phyloP scores from a whole-genome alignment of 2,329 filamentous ascomycete species.

The Epichloe elymi region DNA sequence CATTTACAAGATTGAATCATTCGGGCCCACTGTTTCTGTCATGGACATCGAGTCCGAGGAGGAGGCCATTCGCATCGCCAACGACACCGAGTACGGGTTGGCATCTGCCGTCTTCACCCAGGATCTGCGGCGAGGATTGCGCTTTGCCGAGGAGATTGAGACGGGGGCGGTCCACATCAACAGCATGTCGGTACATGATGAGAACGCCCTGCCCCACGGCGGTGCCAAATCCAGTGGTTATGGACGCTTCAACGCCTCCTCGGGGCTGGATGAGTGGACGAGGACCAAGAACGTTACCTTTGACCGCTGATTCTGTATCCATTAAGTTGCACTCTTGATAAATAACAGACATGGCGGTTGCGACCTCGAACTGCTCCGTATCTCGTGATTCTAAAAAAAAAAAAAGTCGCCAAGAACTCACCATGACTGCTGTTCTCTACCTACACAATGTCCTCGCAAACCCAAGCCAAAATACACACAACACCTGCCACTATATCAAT shows the following conservation, averaged over 20 bases:
- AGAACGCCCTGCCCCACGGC: conserved; percentile 49
- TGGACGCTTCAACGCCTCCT: conserved; percentile 43
- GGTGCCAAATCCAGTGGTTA: conserved; percentile 52
- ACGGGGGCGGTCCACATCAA: conserved; percentile 58
- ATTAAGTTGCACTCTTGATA: not conserved
- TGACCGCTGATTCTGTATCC: conserved; percentile 15
- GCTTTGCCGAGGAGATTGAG: conserved; percentile 50
- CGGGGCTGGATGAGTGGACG: conserved; percentile 48
- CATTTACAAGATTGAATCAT: conserved; percentile 61
- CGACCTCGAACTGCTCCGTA: too few relatives aligned
- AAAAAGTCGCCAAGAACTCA: too few relatives aligned
- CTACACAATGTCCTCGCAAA: too few relatives aligned
- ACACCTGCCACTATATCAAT: too few relatives aligned
- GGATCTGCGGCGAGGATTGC: conserved; percentile 46
- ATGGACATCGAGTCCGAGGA: conserved; percentile 55
- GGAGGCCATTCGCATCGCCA: conserved; percentile 60
- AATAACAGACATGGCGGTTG: too few relatives aligned
- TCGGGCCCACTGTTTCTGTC: conserved; percentile 61
- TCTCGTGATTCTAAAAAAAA: too few relatives aligned
- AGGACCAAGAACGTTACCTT: conserved; percentile 52
- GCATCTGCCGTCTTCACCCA: conserved; percentile 58
- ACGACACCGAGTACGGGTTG: conserved; percentile 72
- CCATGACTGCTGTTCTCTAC: too few relatives aligned
- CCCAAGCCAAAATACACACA: too few relatives aligned
- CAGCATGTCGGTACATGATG: conserved; percentile 52